phyloP scores from a whole-genome alignment of 805 yeast genomes.

The Saturnispora diversa region DNA sequence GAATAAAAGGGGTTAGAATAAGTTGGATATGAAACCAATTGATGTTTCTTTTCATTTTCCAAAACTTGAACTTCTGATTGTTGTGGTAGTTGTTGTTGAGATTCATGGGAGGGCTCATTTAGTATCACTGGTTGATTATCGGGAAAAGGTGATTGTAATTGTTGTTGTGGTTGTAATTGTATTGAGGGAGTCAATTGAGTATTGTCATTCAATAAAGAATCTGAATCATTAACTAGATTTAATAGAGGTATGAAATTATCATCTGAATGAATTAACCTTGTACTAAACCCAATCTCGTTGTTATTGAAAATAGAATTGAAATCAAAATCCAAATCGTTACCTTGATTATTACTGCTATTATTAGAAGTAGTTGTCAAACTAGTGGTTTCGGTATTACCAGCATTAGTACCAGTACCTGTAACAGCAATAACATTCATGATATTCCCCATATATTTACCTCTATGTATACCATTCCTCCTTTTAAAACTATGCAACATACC shows the following conservation, averaged over 20 bases:
- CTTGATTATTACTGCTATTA: too few relatives aligned
- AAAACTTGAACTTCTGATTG: not conserved
- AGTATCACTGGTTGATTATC: not conserved
- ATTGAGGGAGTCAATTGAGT: too few relatives aligned
- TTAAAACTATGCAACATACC: conserved; percentile 32
- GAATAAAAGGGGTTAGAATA: conserved; percentile 23
- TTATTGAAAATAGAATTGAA: conserved; percentile 26
- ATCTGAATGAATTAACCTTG: conserved; percentile 31
- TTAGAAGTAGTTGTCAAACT: too few relatives aligned
- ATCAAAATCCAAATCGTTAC: conserved; percentile 15
- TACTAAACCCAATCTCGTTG: conserved; percentile 29
- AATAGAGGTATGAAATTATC: conserved; percentile 21
- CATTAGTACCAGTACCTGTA: too few relatives aligned
- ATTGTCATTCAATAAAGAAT: not conserved
- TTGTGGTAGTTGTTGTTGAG: not conserved
- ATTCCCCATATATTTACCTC: conserved; percentile 13
- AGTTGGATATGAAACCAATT: conserved; percentile 17
- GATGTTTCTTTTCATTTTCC: conserved; percentile 15
- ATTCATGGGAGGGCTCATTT: not conserved
- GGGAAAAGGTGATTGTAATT: not conserved
- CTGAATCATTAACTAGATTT: conserved; percentile 1
- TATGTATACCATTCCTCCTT: conserved; percentile 23
- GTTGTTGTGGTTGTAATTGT: not conserved
- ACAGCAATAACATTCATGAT: not conserved
- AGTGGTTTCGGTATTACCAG: too few relatives aligned